Conservation (phyloP, 1,284 basidiomycete species). For the Austropuccinia psidii region DNA sequence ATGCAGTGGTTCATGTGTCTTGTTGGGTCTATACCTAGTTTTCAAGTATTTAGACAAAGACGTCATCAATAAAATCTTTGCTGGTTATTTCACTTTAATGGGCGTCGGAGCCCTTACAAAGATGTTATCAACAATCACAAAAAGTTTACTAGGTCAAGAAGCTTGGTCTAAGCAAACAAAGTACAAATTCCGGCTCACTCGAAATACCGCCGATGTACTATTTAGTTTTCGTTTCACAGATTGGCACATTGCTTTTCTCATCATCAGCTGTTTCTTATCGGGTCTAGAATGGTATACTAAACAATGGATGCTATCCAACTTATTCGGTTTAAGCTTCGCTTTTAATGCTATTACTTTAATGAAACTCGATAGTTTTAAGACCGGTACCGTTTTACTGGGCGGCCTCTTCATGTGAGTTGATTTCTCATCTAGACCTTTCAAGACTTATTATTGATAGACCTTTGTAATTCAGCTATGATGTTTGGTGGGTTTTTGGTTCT, state of each 20-base stretch:
- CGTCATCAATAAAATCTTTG: constrained; percentile 70
- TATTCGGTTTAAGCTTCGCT: constrained; percentile 75
- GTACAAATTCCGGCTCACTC: constrained; percentile 48
- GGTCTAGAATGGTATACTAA: constrained; percentile 50
- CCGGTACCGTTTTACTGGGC: constrained; percentile 70
- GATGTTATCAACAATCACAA: constrained; percentile 22
- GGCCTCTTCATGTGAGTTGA: constrained; percentile 83
- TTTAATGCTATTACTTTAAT: constrained; percentile 73
- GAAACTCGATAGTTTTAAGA: constrained; percentile 81
- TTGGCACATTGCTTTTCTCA: constrained; percentile 59
- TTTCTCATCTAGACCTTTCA: constrained; percentile 54
- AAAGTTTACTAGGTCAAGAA: constrained; percentile 31
- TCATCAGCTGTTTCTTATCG: constrained; percentile 57
- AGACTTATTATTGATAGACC: neutral
- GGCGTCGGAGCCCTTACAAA: constrained; percentile 39
- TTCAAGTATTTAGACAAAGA: constrained; percentile 69
- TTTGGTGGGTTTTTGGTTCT: constrained; percentile 37
- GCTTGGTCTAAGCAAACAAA: constrained; percentile 52
- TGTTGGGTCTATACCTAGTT: constrained; percentile 62
- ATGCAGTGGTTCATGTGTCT: constrained; percentile 44
- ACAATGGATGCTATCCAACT: constrained; percentile 67
- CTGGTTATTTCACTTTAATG: constrained; percentile 40
- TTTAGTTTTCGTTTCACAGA: constrained; percentile 54
- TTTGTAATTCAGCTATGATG: constrained; percentile 15
- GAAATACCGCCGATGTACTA: constrained; percentile 51